Conservation (phyloP, 257 asterid genomes). For the Solanum appendiculatum region DNA sequence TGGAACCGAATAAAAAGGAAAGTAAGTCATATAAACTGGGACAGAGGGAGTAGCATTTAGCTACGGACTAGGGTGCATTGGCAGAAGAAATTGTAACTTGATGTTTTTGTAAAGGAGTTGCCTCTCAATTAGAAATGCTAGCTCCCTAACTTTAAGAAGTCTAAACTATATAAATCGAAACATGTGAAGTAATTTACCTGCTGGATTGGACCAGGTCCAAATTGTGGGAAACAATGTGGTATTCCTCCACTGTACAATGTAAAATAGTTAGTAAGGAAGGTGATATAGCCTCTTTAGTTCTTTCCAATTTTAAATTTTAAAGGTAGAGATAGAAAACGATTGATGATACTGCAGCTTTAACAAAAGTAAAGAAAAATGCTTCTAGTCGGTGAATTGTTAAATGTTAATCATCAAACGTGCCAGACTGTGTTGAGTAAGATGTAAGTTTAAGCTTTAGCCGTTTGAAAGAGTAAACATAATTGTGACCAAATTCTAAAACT, state of each 20-base stretch:
- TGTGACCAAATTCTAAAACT: neutral
- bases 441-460: neutral
- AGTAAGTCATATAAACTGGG: no score
- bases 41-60: neutral
- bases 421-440: neutral
- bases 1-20: no score
- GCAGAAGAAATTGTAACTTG: neutral
- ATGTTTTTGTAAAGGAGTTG: neutral
- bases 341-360: neutral
- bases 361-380: neutral
- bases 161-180: neutral
- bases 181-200: constrained; percentile 44
- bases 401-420: neutral
- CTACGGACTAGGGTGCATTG: neutral
- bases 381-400: neutral
- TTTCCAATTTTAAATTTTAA: neutral
- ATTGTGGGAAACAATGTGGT: constrained; percentile 99
- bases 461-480: neutral
- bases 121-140: neutral
- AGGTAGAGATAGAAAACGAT: neutral
- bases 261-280: constrained; percentile 7
- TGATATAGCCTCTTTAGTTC: neutral
- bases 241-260: constrained; percentile 72
- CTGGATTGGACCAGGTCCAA: constrained; percentile 92
- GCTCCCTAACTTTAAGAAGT: neutral